Percentiles rank a stretch among this genome's conserved stretches.
Evolutionary conservation across 148 eudicot species (phyloP).

Genomic region (Rhododendron vialii): DNA sequence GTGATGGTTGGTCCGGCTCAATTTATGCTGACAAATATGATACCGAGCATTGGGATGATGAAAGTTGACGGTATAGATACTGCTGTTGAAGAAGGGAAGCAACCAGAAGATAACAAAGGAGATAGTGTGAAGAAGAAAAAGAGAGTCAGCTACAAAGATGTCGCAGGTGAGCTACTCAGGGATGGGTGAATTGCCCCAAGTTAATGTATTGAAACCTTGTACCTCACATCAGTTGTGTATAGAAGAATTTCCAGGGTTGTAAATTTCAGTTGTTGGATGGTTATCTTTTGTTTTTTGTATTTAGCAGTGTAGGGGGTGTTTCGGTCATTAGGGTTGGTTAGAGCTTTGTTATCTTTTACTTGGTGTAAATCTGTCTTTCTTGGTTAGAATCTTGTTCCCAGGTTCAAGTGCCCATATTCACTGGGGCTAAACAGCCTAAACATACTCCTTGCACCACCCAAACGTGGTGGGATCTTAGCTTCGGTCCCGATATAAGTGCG

Average conservation of each 20-base stretch:
- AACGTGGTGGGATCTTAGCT: too few species aligned
- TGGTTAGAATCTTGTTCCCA: too few species aligned
- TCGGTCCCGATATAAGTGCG: too few species aligned
- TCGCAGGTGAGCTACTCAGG: constrained; percentile 47
- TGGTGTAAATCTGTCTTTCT: too few species aligned
- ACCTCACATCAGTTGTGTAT: neutral
- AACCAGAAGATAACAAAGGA: constrained; percentile 9
- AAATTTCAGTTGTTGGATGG: neutral
- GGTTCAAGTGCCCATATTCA: too few species aligned
- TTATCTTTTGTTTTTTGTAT: too few species aligned
- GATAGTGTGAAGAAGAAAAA: constrained; percentile 48
- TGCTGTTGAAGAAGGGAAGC: constrained; percentile 11
- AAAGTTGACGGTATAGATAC: constrained; percentile 18
- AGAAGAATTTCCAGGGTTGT: neutral
- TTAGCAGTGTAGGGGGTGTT: too few species aligned
- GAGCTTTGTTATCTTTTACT: too few species aligned
- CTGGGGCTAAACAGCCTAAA: too few species aligned
- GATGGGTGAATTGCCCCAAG: constrained; percentile 27
- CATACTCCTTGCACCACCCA: too few species aligned
- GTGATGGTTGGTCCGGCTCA: constrained; percentile 54
- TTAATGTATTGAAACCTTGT: neutral
- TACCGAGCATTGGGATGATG: constrained; percentile 43
- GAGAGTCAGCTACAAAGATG: constrained; percentile 72
- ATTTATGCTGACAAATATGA: constrained; percentile 52
- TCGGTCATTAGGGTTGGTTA: too few species aligned